phyloP scores from a whole-genome alignment of 202 grass and related monocot genomes.

The Schoenoplectus triqueter region DNA sequence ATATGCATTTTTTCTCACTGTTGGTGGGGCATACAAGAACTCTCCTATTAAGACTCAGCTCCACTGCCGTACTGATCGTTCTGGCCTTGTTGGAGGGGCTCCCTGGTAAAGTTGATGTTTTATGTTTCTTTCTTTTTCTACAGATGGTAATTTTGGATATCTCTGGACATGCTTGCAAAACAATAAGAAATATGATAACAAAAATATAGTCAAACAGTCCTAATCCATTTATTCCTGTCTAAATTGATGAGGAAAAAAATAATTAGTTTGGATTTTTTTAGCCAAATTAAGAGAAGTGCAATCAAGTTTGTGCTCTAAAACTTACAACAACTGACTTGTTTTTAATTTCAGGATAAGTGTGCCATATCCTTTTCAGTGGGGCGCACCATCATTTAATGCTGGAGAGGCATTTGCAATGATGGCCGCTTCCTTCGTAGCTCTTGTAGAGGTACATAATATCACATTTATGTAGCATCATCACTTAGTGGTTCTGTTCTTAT shows the following conservation, averaged over 20 bases:
- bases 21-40: conserved; percentile 84
- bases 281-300: too few relatives aligned
- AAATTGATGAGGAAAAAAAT: too few relatives aligned
- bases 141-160: background rate
- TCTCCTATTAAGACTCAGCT: conserved; percentile 71
- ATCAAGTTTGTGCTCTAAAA: too few relatives aligned
- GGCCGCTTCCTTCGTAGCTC: conserved; percentile 90
- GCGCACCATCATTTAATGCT: conserved; percentile 85
- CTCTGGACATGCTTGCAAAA: background rate
- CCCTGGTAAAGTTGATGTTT: conserved; percentile 60
- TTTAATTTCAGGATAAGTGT: conserved; percentile 79
- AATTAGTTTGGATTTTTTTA: too few relatives aligned
- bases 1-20: conserved; percentile 81
- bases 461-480: conserved; percentile 15
- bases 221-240: too few relatives aligned
- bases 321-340: too few relatives aligned
- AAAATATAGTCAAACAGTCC: background rate
- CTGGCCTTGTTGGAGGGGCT: conserved; percentile 74
- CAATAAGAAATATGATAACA: background rate
- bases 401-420: conserved; percentile 96
- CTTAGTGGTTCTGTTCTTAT: background rate
- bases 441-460: conserved; percentile 71
- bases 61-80: conserved; percentile 86
- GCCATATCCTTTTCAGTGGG: conserved; percentile 97
- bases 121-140: background rate